A percentile compares a stretch with the other conserved stretches of the same genome.
Conservation (phyloP, 371 early-diverging fungal species). For the Dichotomocladium elegans region DNA sequence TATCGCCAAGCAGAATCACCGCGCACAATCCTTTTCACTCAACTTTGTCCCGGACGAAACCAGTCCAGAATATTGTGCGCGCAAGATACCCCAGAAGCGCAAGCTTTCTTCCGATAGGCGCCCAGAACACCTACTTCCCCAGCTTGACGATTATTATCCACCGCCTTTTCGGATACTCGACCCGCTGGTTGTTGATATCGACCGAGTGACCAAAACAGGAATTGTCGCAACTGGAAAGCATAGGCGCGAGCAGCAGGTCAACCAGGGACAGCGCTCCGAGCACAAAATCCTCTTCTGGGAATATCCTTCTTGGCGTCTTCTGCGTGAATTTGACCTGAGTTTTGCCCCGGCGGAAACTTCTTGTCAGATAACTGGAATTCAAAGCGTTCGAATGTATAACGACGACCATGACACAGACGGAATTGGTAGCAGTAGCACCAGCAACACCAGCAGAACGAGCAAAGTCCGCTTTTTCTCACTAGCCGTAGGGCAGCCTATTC, state of each 20-base stretch:
- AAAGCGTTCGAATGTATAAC: conserved; percentile 16
- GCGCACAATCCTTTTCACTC: conserved; percentile 12
- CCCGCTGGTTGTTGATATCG: conserved; percentile 36
- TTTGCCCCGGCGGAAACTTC: conserved; percentile 19
- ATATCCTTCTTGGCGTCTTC: conserved; percentile 31
- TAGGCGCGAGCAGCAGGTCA: conserved; percentile 5
- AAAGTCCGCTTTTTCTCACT: conserved; percentile 24
- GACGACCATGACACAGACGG: background rate
- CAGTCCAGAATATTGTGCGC: conserved; percentile 4
- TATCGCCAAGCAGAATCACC: conserved; percentile 15
- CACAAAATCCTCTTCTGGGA: conserved; percentile 34
- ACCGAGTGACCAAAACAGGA: conserved; percentile 25
- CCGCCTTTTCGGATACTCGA: conserved; percentile 30
- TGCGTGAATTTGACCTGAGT: conserved; percentile 24
- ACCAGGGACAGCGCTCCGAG: conserved; percentile 12
- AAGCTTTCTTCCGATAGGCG: conserved; percentile 2
- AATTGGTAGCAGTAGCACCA: no score
- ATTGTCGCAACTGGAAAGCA: conserved; percentile 33
- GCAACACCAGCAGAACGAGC: background rate
- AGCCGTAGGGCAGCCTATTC: conserved; percentile 19
- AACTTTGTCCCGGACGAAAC: conserved; percentile 18
- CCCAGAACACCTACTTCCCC: background rate
- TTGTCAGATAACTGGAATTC: conserved; percentile 36
- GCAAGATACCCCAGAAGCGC: conserved; percentile 11
- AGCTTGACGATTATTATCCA: conserved; percentile 5